Percentiles rank a stretch among this genome's conserved stretches.
Evolutionary conservation across 352 stramenopile species (phyloP).

Genomic region (Plasmopara muralis): DNA sequence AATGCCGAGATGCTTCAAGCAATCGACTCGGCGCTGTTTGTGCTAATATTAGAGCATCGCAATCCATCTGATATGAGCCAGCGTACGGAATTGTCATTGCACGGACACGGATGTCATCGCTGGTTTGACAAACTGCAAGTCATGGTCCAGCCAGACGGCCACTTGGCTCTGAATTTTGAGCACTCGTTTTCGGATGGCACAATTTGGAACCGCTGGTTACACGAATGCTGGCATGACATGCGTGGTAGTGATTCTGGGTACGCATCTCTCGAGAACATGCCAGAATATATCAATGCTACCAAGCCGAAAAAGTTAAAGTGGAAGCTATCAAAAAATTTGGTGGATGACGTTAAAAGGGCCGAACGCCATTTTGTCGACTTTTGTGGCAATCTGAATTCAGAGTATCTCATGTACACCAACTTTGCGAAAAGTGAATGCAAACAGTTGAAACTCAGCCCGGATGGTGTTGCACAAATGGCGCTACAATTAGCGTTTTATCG

Average conservation of each 20-base stretch:
- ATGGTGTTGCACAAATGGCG: slow-evolving; percentile 88
- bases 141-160: slow-evolving; percentile 75
- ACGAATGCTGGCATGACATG: slow-evolving; percentile 90
- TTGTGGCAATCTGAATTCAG: slow-evolving; percentile 58
- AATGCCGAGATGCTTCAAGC: slow-evolving; percentile 64
- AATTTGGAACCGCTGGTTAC: slow-evolving; percentile 89
- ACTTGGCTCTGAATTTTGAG: slow-evolving; percentile 91
- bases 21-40: slow-evolving; percentile 88
- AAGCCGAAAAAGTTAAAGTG: slow-evolving; percentile 55
- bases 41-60: slow-evolving; percentile 82
- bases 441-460: slow-evolving; percentile 85
- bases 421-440: slow-evolving; percentile 91
- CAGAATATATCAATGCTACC: slow-evolving; percentile 35
- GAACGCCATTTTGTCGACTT: slow-evolving; percentile 62
- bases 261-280: slow-evolving; percentile 50
- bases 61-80: slow-evolving; percentile 57
- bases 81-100: slow-evolving; percentile 76
- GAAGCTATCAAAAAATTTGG: slow-evolving; percentile 72
- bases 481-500: slow-evolving; percentile 87
- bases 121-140: slow-evolving; percentile 94
- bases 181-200: slow-evolving; percentile 92
- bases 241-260: slow-evolving; percentile 71
- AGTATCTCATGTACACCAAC: slow-evolving; percentile 79
- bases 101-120: slow-evolving; percentile 71
- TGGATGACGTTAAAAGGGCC: slow-evolving; percentile 69